A percentile compares a stretch with the other conserved stretches of the same genome.
These are phyloP conservation scores for Gymnopus androsaceus DNA, from an alignment of 1,284 basidiomycete genomes.

Conservation along the genomic window DNA sequence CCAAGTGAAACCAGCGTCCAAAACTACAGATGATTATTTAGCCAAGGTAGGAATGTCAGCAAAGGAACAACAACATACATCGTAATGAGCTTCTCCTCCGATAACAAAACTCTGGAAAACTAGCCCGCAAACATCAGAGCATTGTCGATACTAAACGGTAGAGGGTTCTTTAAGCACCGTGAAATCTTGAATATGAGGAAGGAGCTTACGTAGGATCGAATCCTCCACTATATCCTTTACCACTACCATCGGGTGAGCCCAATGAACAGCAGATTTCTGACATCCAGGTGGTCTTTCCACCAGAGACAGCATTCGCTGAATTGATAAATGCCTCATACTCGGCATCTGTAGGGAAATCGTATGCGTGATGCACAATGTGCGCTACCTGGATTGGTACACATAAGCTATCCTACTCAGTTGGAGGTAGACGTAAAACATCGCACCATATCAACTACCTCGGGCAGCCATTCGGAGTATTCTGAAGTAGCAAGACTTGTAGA, in stretches of 20 bases:
- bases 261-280: conserved; percentile 40
- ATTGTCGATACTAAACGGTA: conserved; percentile 32
- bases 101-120: conserved; percentile 40
- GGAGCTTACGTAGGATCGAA: conserved; percentile 37
- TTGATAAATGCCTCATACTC: conserved; percentile 32
- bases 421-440: background rate
- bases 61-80: conserved; percentile 26
- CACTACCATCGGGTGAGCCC: conserved; percentile 35
- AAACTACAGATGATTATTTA: conserved; percentile 26
- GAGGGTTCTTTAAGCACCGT: background rate
- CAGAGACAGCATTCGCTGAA: conserved; percentile 25
- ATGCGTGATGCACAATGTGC: conserved; percentile 39
- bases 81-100: conserved; percentile 38
- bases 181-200: too few relatives aligned
- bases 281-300: conserved; percentile 39
- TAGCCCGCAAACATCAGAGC: conserved; percentile 40
- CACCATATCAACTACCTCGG: conserved; percentile 29
- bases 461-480: conserved; percentile 37
- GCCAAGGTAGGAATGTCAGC: background rate
- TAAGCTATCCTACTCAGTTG: too few relatives aligned
- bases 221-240: conserved; percentile 33
- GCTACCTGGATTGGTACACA: conserved; percentile 29
- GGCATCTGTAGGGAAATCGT: conserved; percentile 39
- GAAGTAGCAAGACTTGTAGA: conserved; percentile 28
- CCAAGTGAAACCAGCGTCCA: conserved; percentile 41